These are phyloP conservation scores for Calvatia gigantea DNA, from an alignment of 768 basidiomycete species.

Conservation along the genomic window DNA sequence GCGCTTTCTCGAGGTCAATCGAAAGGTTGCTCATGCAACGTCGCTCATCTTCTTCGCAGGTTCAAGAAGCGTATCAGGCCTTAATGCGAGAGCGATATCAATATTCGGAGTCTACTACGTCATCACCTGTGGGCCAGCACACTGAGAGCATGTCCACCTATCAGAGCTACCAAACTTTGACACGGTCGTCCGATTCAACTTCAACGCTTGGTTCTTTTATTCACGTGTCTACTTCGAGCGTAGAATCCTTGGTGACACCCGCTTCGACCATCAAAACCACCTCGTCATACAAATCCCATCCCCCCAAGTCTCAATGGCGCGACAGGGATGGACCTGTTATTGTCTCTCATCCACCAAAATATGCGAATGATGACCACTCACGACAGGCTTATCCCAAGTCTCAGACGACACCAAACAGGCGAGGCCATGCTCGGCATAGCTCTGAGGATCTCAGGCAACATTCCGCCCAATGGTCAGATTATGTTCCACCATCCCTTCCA, in stretches of 20 bases:
- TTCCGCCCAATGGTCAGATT: background rate
- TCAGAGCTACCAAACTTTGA: conserved; percentile 20
- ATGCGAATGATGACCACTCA: conserved; percentile 3
- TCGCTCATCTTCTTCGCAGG: conserved; percentile 26
- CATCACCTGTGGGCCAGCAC: background rate
- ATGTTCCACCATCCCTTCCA: background rate
- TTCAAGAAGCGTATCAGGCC: conserved; percentile 53
- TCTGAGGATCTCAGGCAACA: conserved; percentile 2
- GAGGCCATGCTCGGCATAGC: background rate
- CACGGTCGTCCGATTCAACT: conserved; percentile 23
- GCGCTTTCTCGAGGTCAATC: conserved; percentile 54
- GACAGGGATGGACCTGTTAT: background rate
- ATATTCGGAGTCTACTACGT: conserved; percentile 11
- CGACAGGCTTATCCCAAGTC: background rate
- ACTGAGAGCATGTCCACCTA: conserved; percentile 7
- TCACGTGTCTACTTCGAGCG: conserved; percentile 25
- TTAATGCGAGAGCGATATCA: conserved; percentile 39
- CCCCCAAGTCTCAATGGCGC: conserved; percentile 13
- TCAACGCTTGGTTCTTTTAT: conserved; percentile 22
- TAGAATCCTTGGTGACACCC: conserved; percentile 27
- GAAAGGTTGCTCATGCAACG: conserved; percentile 2
- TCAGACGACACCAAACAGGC: background rate
- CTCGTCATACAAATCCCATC: conserved; percentile 19
- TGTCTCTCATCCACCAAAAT: background rate
- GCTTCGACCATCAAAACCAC: conserved; percentile 21